Base-by-base conservation (phyloP, 2,329 filamentous ascomycete species). In the Exophiala bonariae region DNA sequence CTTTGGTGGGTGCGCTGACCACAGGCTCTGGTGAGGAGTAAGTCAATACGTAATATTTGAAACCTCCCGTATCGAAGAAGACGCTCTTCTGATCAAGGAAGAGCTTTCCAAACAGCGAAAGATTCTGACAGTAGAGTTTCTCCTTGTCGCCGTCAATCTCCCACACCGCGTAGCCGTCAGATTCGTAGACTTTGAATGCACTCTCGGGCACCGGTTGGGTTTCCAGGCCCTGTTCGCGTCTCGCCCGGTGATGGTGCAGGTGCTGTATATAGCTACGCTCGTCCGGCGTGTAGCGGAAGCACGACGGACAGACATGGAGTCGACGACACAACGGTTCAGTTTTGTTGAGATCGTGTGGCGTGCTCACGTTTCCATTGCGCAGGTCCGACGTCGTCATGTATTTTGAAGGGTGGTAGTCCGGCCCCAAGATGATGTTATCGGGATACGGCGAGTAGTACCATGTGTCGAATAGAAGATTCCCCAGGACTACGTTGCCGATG, bases 1-100 rank as follows among this genome's bases (percentile, higher is more conserved):
- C 49, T 46, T 58, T 57, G 18, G 46, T 30, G 9, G 41, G 31
- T 7, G 45, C 31, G 6, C 44, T 11, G 17, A 47, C 32, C 28
- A 38, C 40, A 10, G 39, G 22, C 6, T 35, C 7, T 5, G 37
- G 16, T 17, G 19, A 20, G 7, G 83, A 86, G 62, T 91, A 86
- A 35, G 93, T 86, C 43, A 97, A 82, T 3, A 95, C 80, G 66
- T 95, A 97, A 75, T 96, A 99, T 58, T 95, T 84, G 71, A 99
- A 99, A 41, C 87, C 89, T 3, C 84, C 83, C 36, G 96, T 91
- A 63, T 99, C 93, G 74, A 96, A 99, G 71, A 96, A 97, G 59
- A 99, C 91, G 6, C 89, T 96, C 65, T 99, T 99, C 64, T 95
- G 96, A 68, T 97, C 91, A 56, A 99, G 86, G 68, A 97, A 99